phyloP scores from a whole-genome alignment of 2,329 filamentous ascomycete species.

The Geosmithia flava region DNA sequence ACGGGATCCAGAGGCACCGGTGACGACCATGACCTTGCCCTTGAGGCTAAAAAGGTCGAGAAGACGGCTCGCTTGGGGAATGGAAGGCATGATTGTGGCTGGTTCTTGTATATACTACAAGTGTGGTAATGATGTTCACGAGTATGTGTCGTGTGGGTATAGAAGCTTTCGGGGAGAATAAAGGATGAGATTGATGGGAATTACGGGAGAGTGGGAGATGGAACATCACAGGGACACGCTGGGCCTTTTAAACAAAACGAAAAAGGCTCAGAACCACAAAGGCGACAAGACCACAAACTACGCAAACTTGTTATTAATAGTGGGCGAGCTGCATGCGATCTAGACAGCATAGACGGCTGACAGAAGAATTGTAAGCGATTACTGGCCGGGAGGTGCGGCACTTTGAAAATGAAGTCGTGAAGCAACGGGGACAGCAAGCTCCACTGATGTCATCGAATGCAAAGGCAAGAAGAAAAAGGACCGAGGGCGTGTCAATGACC shows the following conservation, averaged over 20 bases:
- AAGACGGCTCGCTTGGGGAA: slow-evolving; percentile 41
- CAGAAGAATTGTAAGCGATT: neutral
- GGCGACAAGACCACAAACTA: neutral
- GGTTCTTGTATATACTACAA: neutral
- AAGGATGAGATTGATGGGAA: neutral
- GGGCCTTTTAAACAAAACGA: neutral
- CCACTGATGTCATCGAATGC: neutral
- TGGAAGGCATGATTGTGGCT: slow-evolving; percentile 29
- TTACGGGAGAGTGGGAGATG: neutral
- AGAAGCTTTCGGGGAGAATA: neutral
- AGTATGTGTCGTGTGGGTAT: neutral
- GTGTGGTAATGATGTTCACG: too few relatives aligned
- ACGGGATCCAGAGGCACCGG: slow-evolving; percentile 50
- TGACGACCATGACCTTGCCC: slow-evolving; percentile 53
- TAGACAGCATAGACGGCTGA: neutral
- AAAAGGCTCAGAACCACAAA: neutral
- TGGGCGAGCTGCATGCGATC: neutral
- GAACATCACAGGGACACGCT: neutral
- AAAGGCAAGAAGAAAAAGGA: neutral
- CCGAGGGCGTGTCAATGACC: neutral
- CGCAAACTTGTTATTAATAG: neutral
- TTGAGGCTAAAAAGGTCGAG: slow-evolving; percentile 49
- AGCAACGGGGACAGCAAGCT: neutral
- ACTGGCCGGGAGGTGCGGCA: neutral
- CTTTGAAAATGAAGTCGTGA: neutral